A percentile compares a stretch with the other conserved stretches of the same genome.
Evolutionary conservation across 768 basidiomycete species (phyloP).

Genomic region (Trametopsis cervina): DNA sequence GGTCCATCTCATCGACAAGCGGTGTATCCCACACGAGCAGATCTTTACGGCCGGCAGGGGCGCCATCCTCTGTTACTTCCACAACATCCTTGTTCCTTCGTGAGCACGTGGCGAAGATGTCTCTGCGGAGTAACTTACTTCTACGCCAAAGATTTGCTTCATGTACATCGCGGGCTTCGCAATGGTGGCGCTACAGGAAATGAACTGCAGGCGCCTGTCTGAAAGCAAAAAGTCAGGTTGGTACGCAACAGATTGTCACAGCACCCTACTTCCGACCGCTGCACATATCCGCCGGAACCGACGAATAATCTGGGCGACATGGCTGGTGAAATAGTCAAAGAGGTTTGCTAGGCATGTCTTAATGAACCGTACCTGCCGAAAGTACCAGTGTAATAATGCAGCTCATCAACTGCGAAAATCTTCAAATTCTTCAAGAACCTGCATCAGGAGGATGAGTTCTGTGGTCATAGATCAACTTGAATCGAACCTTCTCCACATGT

Average conservation of each 20-base stretch:
- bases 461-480: neutral
- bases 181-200: constrained; percentile 88
- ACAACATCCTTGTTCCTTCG: constrained; percentile 41
- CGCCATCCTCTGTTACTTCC: constrained; percentile 72
- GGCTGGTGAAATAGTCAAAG: constrained; percentile 33
- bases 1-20: constrained; percentile 45
- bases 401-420: constrained; percentile 76
- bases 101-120: neutral
- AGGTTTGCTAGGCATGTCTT: neutral
- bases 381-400: constrained; percentile 79
- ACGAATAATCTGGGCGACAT: constrained; percentile 74
- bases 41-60: constrained; percentile 76
- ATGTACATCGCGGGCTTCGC: constrained; percentile 71
- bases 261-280: constrained; percentile 64
- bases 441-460: neutral
- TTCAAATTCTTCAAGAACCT: constrained; percentile 76
- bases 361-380: constrained; percentile 71
- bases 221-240: neutral
- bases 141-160: constrained; percentile 66
- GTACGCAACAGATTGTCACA: neutral
- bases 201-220: constrained; percentile 57
- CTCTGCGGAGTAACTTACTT: constrained; percentile 21
- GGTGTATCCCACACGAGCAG: constrained; percentile 75
- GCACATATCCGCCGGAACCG: constrained; percentile 70
- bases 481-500: constrained; percentile 66